A percentile compares a stretch with the other conserved stretches of the same genome.
Conservation (phyloP, 768 basidiomycete species). For the Termitomyces sp. region DNA sequence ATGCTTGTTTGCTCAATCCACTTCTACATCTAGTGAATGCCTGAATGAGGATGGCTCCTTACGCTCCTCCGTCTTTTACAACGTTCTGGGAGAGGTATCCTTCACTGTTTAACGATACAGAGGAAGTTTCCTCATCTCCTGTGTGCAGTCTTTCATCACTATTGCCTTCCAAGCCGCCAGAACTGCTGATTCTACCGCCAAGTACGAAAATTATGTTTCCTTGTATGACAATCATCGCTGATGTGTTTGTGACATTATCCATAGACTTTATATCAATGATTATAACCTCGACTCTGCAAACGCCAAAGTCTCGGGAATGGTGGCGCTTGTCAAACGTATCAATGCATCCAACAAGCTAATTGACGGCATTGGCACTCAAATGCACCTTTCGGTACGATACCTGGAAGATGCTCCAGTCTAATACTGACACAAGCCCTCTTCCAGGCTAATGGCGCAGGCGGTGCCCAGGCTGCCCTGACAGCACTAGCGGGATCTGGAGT, state of each 20-base stretch:
- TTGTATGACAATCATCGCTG: not conserved
- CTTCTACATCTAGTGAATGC: constrained; percentile 31
- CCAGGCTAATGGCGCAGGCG: constrained; percentile 35
- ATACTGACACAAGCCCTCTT: not conserved
- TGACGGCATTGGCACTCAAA: constrained; percentile 49
- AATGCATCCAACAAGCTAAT: constrained; percentile 34
- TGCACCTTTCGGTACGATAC: constrained; percentile 30
- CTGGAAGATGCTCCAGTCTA: not conserved
- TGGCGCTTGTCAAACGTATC: constrained; percentile 34
- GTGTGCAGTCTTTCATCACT: constrained; percentile 35
- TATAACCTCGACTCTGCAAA: constrained; percentile 48
- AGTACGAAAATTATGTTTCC: constrained; percentile 21
- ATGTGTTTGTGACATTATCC: not conserved
- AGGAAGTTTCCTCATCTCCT: not conserved
- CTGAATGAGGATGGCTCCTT: constrained; percentile 27
- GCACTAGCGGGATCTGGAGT: constrained; percentile 39
- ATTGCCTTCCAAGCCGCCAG: constrained; percentile 49
- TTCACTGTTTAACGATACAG: no score
- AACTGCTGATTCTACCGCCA: constrained; percentile 42
- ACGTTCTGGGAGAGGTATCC: not conserved
- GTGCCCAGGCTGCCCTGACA: constrained; percentile 36
- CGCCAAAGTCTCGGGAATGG: constrained; percentile 37
- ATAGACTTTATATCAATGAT: constrained; percentile 36
- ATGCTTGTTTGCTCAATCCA: not conserved
- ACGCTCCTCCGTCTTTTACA: not conserved